These are phyloP conservation scores for Solanum hybrid DNA, from an alignment of 305 asterid species.

Conservation along the genomic window DNA sequence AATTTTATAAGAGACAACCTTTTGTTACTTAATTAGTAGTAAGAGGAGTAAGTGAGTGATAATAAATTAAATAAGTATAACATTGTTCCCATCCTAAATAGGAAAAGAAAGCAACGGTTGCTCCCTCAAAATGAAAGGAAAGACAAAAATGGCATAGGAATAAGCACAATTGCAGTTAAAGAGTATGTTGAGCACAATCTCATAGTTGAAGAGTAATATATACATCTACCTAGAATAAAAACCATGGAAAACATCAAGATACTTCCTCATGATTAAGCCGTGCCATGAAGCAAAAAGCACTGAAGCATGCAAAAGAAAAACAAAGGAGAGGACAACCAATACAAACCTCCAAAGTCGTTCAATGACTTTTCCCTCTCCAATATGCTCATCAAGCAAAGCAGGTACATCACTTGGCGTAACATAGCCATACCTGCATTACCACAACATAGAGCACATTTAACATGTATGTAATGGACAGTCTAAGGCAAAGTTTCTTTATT, in stretches of 20 bases:
- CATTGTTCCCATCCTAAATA: background rate
- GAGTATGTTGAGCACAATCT: background rate
- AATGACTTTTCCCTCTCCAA: conserved; percentile 68
- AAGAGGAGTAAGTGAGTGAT: background rate
- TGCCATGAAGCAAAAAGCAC: background rate
- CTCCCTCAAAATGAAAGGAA: background rate
- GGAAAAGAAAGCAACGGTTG: background rate
- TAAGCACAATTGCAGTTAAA: background rate
- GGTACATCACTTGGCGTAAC: conserved; percentile 81
- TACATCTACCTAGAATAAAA: background rate
- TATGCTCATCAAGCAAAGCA: conserved; percentile 74
- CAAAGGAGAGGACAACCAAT: background rate
- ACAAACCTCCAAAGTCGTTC: conserved; percentile 85
- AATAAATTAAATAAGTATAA: background rate
- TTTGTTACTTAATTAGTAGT: background rate
- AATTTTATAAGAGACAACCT: background rate
- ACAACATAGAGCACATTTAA: conserved; percentile 4
- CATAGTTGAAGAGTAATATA: background rate
- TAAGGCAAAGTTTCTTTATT: background rate
- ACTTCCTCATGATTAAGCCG: background rate
- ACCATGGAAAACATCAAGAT: background rate
- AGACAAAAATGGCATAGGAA: background rate
- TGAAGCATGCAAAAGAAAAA: background rate
- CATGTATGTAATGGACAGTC: background rate
- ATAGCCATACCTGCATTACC: conserved; percentile 77